phyloP scores from a whole-genome alignment of 2,329 filamentous ascomycete species.

The Cladosporium phlei region DNA sequence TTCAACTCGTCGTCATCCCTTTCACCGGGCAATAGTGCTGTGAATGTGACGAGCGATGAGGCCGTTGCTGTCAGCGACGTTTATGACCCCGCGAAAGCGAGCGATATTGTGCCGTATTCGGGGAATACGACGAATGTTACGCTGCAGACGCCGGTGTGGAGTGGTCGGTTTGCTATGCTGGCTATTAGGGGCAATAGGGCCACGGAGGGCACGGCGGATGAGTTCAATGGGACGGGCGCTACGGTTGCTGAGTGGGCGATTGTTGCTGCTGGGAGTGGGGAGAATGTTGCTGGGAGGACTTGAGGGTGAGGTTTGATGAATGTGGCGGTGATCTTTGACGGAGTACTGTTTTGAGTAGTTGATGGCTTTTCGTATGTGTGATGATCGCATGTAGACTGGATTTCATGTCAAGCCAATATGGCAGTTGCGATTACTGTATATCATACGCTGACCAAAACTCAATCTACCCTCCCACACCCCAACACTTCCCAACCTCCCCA shows the following conservation, averaged over 20 bases:
- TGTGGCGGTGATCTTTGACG: no score
- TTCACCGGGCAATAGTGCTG: constrained; percentile 14
- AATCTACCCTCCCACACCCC: no score
- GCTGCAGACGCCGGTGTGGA: constrained; percentile 36
- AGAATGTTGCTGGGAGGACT: constrained; percentile 7
- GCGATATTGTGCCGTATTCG: constrained; percentile 37
- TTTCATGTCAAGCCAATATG: no score
- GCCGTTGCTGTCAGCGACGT: constrained; percentile 39
- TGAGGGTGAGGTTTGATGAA: no score
- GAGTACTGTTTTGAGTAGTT: no score
- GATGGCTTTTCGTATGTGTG: no score
- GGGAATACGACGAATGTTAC: constrained; percentile 45
- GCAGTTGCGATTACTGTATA: no score
- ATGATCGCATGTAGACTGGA: no score
- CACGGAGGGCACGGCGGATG: constrained; percentile 24
- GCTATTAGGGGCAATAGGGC: constrained; percentile 46
- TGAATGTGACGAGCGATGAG: constrained; percentile 20
- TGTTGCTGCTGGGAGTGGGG: constrained; percentile 17
- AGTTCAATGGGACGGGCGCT: constrained; percentile 38
- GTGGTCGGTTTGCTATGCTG: constrained; percentile 43
- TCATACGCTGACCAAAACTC: no score
- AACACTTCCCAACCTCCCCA: no score
- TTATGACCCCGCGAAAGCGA: constrained; percentile 34
- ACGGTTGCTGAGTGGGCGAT: constrained; percentile 49
- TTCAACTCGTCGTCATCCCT: constrained; percentile 43